Evolutionary conservation across 2,329 filamentous ascomycete species (phyloP).

Genomic region (Talaromyces sp.): DNA sequence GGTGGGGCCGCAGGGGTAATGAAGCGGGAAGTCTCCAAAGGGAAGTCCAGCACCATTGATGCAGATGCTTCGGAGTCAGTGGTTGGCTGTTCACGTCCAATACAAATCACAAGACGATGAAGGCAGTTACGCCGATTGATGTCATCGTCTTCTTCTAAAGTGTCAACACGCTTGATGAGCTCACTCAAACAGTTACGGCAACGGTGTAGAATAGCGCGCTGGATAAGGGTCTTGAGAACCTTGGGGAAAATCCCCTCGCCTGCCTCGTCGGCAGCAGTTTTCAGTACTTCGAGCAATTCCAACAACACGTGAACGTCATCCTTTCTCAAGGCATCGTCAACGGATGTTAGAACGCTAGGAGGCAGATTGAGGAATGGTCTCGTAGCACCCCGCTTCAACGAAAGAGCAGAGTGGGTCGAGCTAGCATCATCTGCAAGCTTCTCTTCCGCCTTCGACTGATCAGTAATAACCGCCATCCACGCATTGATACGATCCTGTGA

Average conservation of each 20-base stretch:
- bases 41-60: slow-evolving; percentile 53
- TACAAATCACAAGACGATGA: slow-evolving; percentile 88
- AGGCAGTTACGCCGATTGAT: slow-evolving; percentile 94
- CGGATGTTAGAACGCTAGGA: slow-evolving; percentile 51
- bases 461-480: slow-evolving; percentile 75
- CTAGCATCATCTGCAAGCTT: slow-evolving; percentile 74
- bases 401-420: slow-evolving; percentile 69
- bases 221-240: slow-evolving; percentile 47
- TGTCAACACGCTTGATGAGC: slow-evolving; percentile 69
- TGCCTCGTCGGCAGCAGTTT: slow-evolving; percentile 55
- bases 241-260: slow-evolving; percentile 72
- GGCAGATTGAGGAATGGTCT: slow-evolving; percentile 75
- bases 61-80: slow-evolving; percentile 56
- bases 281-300: slow-evolving; percentile 61
- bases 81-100: slow-evolving; percentile 72
- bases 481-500: slow-evolving; percentile 77
- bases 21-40: slow-evolving; percentile 67
- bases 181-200: slow-evolving; percentile 71
- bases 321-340: slow-evolving; percentile 45
- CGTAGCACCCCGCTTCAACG: slow-evolving; percentile 74
- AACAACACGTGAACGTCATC: slow-evolving; percentile 45
- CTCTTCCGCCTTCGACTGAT: slow-evolving; percentile 60
- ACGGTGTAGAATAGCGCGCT: slow-evolving; percentile 67
- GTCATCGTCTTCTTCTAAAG: slow-evolving; percentile 83
- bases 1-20: slow-evolving; percentile 78